phyloP scores from a whole-genome alignment of 345 rosid species.

The Noccaea caerulescens region DNA sequence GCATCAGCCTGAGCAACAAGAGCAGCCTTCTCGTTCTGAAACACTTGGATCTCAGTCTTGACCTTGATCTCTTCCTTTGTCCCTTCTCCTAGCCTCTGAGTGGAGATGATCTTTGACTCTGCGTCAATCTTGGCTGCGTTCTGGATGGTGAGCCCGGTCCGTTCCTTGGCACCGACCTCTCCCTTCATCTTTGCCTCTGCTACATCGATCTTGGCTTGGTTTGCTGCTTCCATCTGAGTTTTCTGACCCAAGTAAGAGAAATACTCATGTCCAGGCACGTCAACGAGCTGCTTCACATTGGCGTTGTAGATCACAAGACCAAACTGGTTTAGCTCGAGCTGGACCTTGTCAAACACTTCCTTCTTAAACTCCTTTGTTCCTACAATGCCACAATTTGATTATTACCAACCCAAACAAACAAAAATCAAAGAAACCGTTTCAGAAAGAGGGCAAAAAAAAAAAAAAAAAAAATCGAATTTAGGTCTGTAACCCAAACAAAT shows the following conservation, averaged over 20 bases:
- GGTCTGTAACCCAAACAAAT: not conserved
- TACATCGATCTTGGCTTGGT: conserved; percentile 76
- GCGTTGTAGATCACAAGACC: conserved; percentile 76
- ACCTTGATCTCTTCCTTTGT: conserved; percentile 76
- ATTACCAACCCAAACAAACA: not conserved
- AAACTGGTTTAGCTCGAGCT: conserved; percentile 79
- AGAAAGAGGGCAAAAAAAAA: not conserved
- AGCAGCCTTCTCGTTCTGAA: conserved; percentile 70
- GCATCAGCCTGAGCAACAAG: conserved; percentile 75
- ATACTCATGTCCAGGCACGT: conserved; percentile 81
- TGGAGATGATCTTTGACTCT: conserved; percentile 66
- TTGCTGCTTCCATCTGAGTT: conserved; percentile 90
- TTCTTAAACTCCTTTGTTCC: conserved; percentile 72
- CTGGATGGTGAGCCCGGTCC: conserved; percentile 68
- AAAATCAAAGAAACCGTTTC: not conserved
- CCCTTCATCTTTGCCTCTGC: conserved; percentile 85
- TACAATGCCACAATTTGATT: conserved; percentile 2
- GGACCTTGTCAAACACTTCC: conserved; percentile 79
- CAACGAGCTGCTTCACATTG: conserved; percentile 85
- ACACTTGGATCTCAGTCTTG: conserved; percentile 61
- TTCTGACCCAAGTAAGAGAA: conserved; percentile 83
- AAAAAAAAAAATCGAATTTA: too few species aligned
- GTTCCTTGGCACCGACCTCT: conserved; percentile 65
- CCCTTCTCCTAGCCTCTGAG: conserved; percentile 66
- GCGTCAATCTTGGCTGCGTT: conserved; percentile 81